Evolutionary conservation across 164 flowering plant species (phyloP), one percentile per base, ranked within the genome.

Genomic region (Litsea cubeba): DNA sequence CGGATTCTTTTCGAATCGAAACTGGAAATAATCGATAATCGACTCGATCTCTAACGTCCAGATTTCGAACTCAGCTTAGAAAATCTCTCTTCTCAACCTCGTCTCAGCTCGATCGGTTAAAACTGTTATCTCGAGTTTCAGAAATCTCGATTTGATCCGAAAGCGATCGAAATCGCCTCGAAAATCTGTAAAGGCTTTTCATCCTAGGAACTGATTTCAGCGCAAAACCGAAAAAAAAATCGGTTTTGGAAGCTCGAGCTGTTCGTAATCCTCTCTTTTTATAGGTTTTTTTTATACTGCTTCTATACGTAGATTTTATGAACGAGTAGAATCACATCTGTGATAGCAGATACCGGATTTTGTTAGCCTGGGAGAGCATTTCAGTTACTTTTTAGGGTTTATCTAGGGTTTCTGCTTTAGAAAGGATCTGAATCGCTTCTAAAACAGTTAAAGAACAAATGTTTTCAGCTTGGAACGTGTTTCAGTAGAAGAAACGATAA

Each of bases 151-250:
- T 71, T 72, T 68, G 40, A 50, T 28, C 23, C 6, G 62, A 22
- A 62, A 64, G 24, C 66, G 58, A 62, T 18, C 10, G 60, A 18
- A 23, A 54, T 12, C 6, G 60, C 28, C 22, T 49, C 70, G 75
- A n/a, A 20, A 72, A 72, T 72, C 70, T 54, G 26, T 24, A 79
- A 75, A 74, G 72, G 68, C 63, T 74, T 75, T 64, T 12, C 26
- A 2, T 2, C 66, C 25, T 26, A 6, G 28, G 66, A 25, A 12
- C 25, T 40, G 46, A 40, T 40, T 40, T 40, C 46, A 40, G 46
- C 46, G 46, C 23, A 8, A 60, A 18, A 18, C n/a, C 24, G 23
- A 10, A 18, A 60, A 23, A n/a, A 23, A 63, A 63, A 2, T 12
- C 6, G 15, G 28, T 63, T 63, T 63, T 63, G 66, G 24, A 63